Conservation (phyloP, 352 stramenopile genomes). For the Globisporangium parvum region DNA sequence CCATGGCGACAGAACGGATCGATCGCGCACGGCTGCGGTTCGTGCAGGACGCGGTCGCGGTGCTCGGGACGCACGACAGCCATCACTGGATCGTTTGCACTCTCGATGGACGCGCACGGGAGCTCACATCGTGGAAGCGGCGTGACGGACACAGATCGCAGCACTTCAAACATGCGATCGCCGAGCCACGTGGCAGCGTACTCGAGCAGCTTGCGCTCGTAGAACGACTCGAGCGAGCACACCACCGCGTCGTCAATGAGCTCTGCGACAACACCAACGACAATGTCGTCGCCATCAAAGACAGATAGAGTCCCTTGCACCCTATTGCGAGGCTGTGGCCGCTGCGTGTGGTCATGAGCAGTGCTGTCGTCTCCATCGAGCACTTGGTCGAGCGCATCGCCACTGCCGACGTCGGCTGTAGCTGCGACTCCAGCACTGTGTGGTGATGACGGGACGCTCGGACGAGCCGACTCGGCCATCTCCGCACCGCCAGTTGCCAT, state of each 20-base stretch:
- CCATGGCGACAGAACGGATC: constrained; percentile 7
- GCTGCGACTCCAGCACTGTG: no score
- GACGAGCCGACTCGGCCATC: no score
- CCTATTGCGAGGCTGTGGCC: no score
- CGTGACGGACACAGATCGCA: constrained; percentile 5
- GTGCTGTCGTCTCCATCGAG: no score
- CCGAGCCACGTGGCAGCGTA: constrained; percentile 20
- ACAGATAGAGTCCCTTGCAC: no score
- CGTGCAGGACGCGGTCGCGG: background rate
- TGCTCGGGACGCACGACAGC: background rate
- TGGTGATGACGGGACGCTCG: no score
- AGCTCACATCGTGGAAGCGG: background rate
- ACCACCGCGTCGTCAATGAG: constrained; percentile 15
- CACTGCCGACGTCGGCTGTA: no score
- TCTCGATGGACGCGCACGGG: background rate
- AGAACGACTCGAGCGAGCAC: constrained; percentile 20
- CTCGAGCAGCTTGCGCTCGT: constrained; percentile 18
- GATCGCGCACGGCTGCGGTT: constrained; percentile 1
- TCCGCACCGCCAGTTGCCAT: no score
- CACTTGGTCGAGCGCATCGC: no score
- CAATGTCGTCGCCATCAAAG: constrained; percentile 12
- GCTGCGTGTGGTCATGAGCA: no score
- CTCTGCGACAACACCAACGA: constrained; percentile 15
- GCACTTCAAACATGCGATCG: constrained; percentile 16
- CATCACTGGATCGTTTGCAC: constrained; percentile 3